Evolutionary conservation across 23 red algal genomes (phyloP), one percentile per base, ranked within the genome.

Genomic region (Cyanidioschyzon merolae): DNA sequence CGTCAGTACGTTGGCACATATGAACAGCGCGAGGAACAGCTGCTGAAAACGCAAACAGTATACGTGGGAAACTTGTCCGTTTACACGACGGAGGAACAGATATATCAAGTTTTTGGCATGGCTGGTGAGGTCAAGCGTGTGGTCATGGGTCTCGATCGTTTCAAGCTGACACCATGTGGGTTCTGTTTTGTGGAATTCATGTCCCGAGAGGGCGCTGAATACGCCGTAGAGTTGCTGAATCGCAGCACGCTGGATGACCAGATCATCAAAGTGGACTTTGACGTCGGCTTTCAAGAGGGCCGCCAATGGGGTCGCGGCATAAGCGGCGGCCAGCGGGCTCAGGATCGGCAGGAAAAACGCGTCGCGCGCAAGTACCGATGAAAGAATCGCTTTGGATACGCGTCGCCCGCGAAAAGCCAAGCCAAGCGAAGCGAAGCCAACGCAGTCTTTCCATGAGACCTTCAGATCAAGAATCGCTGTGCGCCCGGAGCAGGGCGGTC

Each of bases 171-270:
- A 40, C 92, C 92, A 26, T 97, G 93, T 74, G 93, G 93, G 1
- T 97, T 97, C 77, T 91, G 88, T 82, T 97, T 97, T 77, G 85
- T 97, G 12, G 93, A 97, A 50, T 97, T 90, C 54, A 83, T 59
- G 75, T 79, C 79, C 17, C 84, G 93, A 39, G 32, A 37, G 34
- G 88, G 83, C 30, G 93, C 93, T 24, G 83, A 89, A 36, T 82
- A 81, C 26, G 77, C 77, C 34, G 85, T 91, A 29, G 58, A 79
- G 30, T 82, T 88, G 18, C 34, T 97, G 39, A 79, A 74, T 26
- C 79, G 80, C 40, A 83, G 80, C 2, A 87, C 88, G 79, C 81
- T 97, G 0, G 93, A 97, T 58, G 93, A 91, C 68, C 41, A 84
- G 58, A 63, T 74, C 18, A 90, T 91, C 83, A 51, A 85, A 24